phyloP scores from a whole-genome alignment of 1,284 basidiomycete genomes.

The Ceratobasidium sp. region DNA sequence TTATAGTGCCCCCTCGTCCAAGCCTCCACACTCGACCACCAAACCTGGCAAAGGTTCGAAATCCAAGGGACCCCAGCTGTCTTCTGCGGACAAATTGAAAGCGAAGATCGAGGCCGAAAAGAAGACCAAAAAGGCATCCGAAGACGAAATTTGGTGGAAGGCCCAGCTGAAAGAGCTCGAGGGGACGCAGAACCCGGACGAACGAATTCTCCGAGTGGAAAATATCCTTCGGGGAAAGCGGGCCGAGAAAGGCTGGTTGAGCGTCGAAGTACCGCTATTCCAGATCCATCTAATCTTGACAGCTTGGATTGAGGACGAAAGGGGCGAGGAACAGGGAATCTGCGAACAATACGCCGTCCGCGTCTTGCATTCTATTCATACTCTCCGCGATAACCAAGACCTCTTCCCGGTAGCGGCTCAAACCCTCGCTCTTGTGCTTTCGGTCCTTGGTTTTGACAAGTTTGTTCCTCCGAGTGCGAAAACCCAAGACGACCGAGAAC shows the following conservation, averaged over 20 bases:
- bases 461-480: conserved; percentile 53
- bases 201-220: conserved; percentile 56
- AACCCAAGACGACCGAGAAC: conserved; percentile 55
- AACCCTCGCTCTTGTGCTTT: conserved; percentile 61
- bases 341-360: conserved; percentile 64
- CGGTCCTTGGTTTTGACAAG: conserved; percentile 63
- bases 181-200: conserved; percentile 52
- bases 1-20: background rate
- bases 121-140: conserved; percentile 58
- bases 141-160: conserved; percentile 65
- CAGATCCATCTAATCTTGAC: conserved; percentile 66
- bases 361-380: conserved; percentile 64
- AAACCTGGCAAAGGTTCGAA: background rate
- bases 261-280: conserved; percentile 67
- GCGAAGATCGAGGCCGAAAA: conserved; percentile 65
- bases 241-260: conserved; percentile 61
- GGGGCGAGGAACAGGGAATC: conserved; percentile 51
- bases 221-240: conserved; percentile 63
- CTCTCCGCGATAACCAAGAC: conserved; percentile 59
- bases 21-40: background rate
- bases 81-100: conserved; percentile 58
- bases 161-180: conserved; percentile 60
- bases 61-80: conserved; percentile 47
- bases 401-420: conserved; percentile 60
- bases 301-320: conserved; percentile 67